Evolutionary conservation across 2,329 filamentous ascomycete genomes (phyloP).

Genomic region (Ophiocordyceps camponoti-floridani): DNA sequence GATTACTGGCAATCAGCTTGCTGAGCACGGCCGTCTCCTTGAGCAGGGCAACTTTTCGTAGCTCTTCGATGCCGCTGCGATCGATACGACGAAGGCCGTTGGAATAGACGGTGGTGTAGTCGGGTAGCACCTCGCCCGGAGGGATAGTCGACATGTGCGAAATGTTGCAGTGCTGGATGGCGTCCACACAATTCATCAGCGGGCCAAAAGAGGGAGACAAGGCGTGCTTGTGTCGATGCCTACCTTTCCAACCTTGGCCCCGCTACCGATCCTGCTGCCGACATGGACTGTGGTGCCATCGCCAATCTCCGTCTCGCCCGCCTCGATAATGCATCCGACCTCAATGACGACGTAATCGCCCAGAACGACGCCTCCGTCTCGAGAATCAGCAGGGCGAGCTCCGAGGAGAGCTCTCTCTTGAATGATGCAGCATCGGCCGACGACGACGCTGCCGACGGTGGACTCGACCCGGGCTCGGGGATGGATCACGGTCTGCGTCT

Average conservation of each 20-base stretch:
- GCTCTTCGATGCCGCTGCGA: constrained; percentile 39
- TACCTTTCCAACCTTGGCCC: constrained; percentile 46
- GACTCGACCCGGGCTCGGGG: constrained; percentile 69
- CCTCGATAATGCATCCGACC: constrained; percentile 40
- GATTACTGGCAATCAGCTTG: constrained; percentile 48
- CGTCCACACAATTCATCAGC: background rate
- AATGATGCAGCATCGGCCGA: constrained; percentile 69
- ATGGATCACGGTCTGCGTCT: constrained; percentile 66
- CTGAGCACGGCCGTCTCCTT: constrained; percentile 51
- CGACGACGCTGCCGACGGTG: constrained; percentile 56
- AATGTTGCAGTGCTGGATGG: constrained; percentile 53
- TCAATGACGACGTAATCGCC: constrained; percentile 46
- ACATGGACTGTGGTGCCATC: constrained; percentile 43
- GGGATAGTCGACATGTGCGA: constrained; percentile 43
- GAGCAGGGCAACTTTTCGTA: constrained; percentile 44
- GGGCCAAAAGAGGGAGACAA: background rate
- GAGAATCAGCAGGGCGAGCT: constrained; percentile 15
- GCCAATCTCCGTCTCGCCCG: constrained; percentile 42
- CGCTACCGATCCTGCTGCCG: constrained; percentile 38
- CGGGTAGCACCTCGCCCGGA: constrained; percentile 39
- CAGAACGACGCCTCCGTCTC: constrained; percentile 32
- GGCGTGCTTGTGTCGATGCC: constrained; percentile 1
- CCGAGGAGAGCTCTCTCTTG: constrained; percentile 49
- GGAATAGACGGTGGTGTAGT: constrained; percentile 54
- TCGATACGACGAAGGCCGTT: constrained; percentile 40